Evolutionary conservation across 2,329 filamentous ascomycete genomes (phyloP).

Genomic region (Tolypocladium amazonense): DNA sequence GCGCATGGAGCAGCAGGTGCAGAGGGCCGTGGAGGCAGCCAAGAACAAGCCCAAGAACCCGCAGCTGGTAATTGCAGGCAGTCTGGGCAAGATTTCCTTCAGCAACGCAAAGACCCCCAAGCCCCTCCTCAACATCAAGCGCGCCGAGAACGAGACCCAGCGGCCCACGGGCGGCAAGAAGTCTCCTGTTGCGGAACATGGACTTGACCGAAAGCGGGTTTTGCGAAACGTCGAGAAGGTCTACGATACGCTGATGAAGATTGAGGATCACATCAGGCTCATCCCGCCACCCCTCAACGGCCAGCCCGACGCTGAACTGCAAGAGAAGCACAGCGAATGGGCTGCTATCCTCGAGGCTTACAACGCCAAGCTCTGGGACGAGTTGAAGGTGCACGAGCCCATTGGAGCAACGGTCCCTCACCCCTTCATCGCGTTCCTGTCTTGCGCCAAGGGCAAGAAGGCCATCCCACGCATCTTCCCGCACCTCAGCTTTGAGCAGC

Average conservation of each 20-base stretch:
- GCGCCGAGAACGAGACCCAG: constrained; percentile 56
- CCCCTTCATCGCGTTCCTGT: constrained; percentile 92
- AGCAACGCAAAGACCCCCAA: constrained; percentile 98
- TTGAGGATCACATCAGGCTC: constrained; percentile 84
- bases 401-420: constrained; percentile 70
- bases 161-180: constrained; percentile 40
- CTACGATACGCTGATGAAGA: constrained; percentile 79
- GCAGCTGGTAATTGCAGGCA: constrained; percentile 91
- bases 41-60: constrained; percentile 98
- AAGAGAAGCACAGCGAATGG: constrained; percentile 73
- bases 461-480: constrained; percentile 90
- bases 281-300: constrained; percentile 56
- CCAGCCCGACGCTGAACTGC: constrained; percentile 48
- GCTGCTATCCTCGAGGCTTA: constrained; percentile 45
- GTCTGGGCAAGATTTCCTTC: constrained; percentile 94
- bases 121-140: constrained; percentile 90
- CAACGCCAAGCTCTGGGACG: constrained; percentile 72
- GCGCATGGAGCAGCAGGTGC: constrained; percentile 98
- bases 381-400: constrained; percentile 86
- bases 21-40: constrained; percentile 90
- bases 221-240: constrained; percentile 81
- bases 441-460: constrained; percentile 92
- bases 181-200: constrained; percentile 22
- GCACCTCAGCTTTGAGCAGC: constrained; percentile 83
- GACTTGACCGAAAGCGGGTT: constrained; percentile 70